Conservation (phyloP, 768 basidiomycete species). For the Sistotremastrum niveocremeum region DNA sequence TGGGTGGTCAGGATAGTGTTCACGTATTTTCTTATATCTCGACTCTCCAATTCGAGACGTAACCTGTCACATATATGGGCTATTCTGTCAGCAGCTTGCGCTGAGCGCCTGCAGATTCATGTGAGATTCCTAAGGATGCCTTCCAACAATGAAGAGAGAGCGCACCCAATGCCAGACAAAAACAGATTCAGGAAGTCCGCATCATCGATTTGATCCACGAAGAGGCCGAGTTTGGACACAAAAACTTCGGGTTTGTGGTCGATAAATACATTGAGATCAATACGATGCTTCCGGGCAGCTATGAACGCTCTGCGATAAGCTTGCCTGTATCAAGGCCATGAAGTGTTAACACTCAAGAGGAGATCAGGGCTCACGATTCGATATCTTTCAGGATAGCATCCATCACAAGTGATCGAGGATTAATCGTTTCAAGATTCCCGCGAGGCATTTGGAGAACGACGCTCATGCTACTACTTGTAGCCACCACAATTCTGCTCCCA, state of each 20-base stretch:
- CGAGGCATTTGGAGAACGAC: conserved; percentile 95
- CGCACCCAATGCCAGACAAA: conserved; percentile 71
- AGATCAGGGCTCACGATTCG: conserved; percentile 37
- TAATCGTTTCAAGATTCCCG: conserved; percentile 92
- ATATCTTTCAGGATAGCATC: conserved; percentile 69
- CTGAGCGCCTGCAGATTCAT: conserved; percentile 37
- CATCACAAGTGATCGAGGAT: conserved; percentile 84
- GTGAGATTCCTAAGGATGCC: background rate
- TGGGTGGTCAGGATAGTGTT: conserved; percentile 89
- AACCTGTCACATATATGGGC: conserved; percentile 66
- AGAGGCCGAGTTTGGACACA: conserved; percentile 41
- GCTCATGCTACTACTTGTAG: conserved; percentile 77
- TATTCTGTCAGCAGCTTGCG: conserved; percentile 43
- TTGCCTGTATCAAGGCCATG: conserved; percentile 28
- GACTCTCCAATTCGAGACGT: conserved; percentile 53
- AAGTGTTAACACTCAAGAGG: background rate
- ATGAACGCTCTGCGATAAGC: conserved; percentile 80
- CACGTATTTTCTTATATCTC: conserved; percentile 65
- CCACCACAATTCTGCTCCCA: conserved; percentile 79
- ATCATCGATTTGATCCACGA: conserved; percentile 78
- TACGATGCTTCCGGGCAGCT: conserved; percentile 83
- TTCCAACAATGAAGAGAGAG: background rate
- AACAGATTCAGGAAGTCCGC: conserved; percentile 91
- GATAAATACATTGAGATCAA: conserved; percentile 82
- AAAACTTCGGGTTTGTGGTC: conserved; percentile 66